Percentiles rank a stretch among this genome's conserved stretches.
phyloP scores from a whole-genome alignment of 495 filamentous ascomycete species.

The Penicillium odoratum region DNA sequence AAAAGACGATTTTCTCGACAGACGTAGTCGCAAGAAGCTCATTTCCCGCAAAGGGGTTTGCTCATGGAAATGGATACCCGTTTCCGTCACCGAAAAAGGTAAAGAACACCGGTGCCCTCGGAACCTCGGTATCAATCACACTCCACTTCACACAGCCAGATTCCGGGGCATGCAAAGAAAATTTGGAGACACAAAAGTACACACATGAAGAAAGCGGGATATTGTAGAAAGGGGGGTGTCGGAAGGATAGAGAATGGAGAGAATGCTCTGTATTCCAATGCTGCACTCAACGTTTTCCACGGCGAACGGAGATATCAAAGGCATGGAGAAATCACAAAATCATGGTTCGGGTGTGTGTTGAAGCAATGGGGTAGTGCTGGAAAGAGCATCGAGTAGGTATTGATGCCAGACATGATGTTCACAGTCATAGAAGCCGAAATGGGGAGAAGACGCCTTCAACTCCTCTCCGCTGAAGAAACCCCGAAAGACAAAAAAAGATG shows the following conservation, averaged over 20 bases:
- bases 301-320: not conserved
- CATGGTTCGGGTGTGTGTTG: not conserved
- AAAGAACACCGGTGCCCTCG: not conserved
- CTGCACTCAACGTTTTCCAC: not conserved
- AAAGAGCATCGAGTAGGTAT: not conserved
- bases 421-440: not conserved
- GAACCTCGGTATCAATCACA: not conserved
- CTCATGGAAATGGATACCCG: not conserved
- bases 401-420: not conserved
- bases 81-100: not conserved
- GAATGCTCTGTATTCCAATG: not conserved
- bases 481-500: conserved; percentile 3
- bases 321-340: not conserved
- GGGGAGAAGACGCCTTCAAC: not conserved
- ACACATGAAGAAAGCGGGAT: conserved; percentile 21
- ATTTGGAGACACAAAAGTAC: conserved; percentile 14
- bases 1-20: not conserved
- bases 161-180: conserved; percentile 6
- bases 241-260: conserved; percentile 1
- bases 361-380: not conserved
- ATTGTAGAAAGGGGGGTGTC: conserved; percentile 5
- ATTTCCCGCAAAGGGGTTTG: not conserved
- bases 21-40: not conserved
- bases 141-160: conserved; percentile 7
- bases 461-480: not conserved